Base-by-base conservation (phyloP, 306 rosid genomes). In the Lathyrus oleraceus region DNA sequence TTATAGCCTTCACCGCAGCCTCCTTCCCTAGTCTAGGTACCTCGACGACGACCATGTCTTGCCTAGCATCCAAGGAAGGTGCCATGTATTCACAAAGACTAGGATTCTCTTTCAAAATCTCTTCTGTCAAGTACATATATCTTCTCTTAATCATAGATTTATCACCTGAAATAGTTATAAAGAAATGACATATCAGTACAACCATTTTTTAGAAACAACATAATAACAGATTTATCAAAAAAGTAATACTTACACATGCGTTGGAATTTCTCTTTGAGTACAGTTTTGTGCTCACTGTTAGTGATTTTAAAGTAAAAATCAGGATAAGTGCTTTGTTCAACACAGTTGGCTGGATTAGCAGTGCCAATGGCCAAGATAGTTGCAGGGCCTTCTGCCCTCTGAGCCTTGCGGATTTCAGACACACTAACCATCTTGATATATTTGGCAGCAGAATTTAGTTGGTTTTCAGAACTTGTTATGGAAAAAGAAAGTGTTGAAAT, bases 21-120 rank as follows among this genome's bases (percentile, higher is more conserved):
- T 87, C 91, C 66, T 90, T 90, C 0, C 96, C 96, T 0, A 90
- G 78, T 12, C 49, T 87, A 15, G 96, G 96, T 0, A 90, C 81
- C 68, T 87, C 96, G 0, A 84, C 88, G 1, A 90, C 87, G 21
- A 84, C 89, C 82, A 87, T 90, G 64, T 90, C 91, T 61, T 90
- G 94, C 15, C 96, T 81, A 0, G 87, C 89, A 75, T 89, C 91
- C 42, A 89, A 58, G 2, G 96, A 89, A 3, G 93, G 87, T 11
- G 89, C 93, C 87, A 83, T 85, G 61, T 85, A 87, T 14, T 77
- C 91, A 2, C 93, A 85, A 5, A 89, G 2, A 40, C 15, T 71
- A 0, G 82, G 82, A 30, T 78, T 78, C 28, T 78, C 78, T 40
- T 78, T 78, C 70, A 78, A n/a, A 9, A 78, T 49, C 13, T 78